These are phyloP conservation scores for Stevia rebaudiana DNA, from an alignment of 140 eudicot genomes.

Conservation along the genomic window DNA sequence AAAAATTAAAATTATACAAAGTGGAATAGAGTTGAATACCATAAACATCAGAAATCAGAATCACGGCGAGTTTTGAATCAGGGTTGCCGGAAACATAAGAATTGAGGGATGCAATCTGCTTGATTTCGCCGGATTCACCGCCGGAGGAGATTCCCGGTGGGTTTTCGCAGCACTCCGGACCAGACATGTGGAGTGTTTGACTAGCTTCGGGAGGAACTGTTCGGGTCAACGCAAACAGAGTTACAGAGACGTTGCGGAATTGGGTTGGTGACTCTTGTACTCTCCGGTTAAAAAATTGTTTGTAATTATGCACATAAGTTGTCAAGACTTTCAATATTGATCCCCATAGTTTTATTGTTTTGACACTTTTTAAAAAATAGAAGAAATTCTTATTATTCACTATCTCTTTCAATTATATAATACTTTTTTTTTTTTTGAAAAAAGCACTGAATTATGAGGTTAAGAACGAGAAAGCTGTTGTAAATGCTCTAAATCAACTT, in stretches of 20 bases:
- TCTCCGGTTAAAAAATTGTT: not conserved
- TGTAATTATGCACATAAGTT: not conserved
- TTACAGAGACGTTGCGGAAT: not conserved
- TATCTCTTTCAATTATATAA: too few relatives aligned
- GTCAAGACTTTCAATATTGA: conserved; percentile 8
- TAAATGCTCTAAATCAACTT: too few relatives aligned
- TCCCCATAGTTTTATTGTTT: not conserved
- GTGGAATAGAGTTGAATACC: conserved; percentile 32
- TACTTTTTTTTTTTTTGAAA: too few relatives aligned
- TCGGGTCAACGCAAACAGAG: conserved; percentile 9
- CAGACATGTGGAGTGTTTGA: conserved; percentile 18
- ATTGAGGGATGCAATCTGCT: conserved; percentile 54
- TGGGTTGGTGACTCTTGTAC: not conserved
- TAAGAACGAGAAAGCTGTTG: too few relatives aligned
- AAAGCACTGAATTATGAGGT: too few relatives aligned
- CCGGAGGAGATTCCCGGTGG: conserved; percentile 47
- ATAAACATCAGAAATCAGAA: conserved; percentile 56
- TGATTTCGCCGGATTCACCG: conserved; percentile 41
- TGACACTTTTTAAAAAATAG: not conserved
- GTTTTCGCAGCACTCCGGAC: conserved; percentile 53
- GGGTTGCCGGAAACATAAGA: conserved; percentile 54
- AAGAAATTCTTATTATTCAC: too few relatives aligned
- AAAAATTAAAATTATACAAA: too few relatives aligned
- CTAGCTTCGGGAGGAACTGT: not conserved
- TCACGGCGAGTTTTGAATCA: conserved; percentile 40